Conservation (phyloP, 2,329 filamentous ascomycete species). For the Scortechinia acanthostroma region DNA sequence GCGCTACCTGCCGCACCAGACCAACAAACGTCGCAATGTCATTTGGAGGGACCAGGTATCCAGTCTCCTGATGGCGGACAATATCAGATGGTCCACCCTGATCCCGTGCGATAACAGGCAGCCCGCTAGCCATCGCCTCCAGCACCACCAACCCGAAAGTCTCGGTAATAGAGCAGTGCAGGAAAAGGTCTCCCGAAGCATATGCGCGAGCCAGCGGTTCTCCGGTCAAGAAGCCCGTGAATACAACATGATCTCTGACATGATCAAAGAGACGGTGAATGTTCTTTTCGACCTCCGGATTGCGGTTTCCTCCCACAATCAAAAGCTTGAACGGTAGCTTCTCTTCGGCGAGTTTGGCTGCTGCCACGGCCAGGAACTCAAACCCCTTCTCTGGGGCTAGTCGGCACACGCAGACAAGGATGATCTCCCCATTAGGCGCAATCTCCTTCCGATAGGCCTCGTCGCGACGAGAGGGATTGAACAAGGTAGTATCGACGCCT, state of each 20-base stretch:
- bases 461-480: constrained; percentile 44
- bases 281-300: constrained; percentile 51
- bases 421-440: constrained; percentile 53
- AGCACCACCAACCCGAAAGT: constrained; percentile 67
- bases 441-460: constrained; percentile 41
- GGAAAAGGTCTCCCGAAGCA: constrained; percentile 61
- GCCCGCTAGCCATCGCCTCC: constrained; percentile 65
- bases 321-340: constrained; percentile 55
- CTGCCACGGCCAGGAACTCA: constrained; percentile 53
- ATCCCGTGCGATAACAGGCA: constrained; percentile 63
- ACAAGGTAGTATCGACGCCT: constrained; percentile 57
- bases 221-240: constrained; percentile 59
- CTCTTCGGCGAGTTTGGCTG: constrained; percentile 40
- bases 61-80: constrained; percentile 47
- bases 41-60: constrained; percentile 51
- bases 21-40: constrained; percentile 51
- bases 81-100: constrained; percentile 66
- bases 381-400: constrained; percentile 68
- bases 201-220: constrained; percentile 57
- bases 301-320: constrained; percentile 64
- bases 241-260: constrained; percentile 45
- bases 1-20: constrained; percentile 38
- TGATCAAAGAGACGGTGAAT: constrained; percentile 50
- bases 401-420: constrained; percentile 60
- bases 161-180: constrained; percentile 67